Conservation (phyloP, 176 grass and related monocot genomes). For the Panicum miliaceum region DNA sequence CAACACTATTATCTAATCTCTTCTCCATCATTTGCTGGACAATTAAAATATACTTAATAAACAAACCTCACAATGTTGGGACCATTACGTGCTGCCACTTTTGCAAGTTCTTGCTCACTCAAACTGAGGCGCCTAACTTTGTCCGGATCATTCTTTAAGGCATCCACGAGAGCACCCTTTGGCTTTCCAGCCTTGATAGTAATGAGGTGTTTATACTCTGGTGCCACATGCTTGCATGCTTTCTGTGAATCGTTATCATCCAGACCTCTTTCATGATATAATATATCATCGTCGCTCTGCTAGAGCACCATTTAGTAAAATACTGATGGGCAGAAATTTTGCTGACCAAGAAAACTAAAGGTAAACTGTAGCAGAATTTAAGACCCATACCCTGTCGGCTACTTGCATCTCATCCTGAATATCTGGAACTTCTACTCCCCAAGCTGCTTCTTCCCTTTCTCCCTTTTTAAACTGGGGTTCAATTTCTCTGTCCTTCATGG, state of each 20-base stretch:
- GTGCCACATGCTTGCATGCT: conserved; percentile 25
- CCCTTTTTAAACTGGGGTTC: conserved; percentile 47
- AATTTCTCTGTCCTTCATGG: conserved; percentile 51
- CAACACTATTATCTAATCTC: not conserved
- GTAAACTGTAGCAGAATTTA: conserved; percentile 17
- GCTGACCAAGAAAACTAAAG: conserved; percentile 8
- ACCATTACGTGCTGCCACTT: conserved; percentile 61
- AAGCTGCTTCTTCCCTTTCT: conserved; percentile 62
- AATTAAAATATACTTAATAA: conserved; percentile 30
- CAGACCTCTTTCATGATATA: conserved; percentile 35
- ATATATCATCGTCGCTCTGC: conserved; percentile 52
- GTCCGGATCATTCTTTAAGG: conserved; percentile 72
- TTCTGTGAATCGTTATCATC: conserved; percentile 55
- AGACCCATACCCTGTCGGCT: conserved; percentile 53
- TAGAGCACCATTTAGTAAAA: conserved; percentile 39
- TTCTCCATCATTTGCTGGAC: not conserved
- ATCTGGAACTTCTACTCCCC: conserved; percentile 86
- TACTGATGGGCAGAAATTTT: not conserved
- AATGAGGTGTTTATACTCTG: conserved; percentile 86
- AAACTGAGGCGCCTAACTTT: conserved; percentile 95
- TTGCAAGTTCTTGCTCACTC: conserved; percentile 86
- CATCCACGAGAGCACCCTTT: conserved; percentile 67
- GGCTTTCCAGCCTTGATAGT: conserved; percentile 90
- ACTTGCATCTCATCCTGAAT: conserved; percentile 61
- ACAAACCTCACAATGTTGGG: conserved; percentile 71